Evolutionary conservation across 306 rosid species (phyloP).

Genomic region (Cicer yamashitae): DNA sequence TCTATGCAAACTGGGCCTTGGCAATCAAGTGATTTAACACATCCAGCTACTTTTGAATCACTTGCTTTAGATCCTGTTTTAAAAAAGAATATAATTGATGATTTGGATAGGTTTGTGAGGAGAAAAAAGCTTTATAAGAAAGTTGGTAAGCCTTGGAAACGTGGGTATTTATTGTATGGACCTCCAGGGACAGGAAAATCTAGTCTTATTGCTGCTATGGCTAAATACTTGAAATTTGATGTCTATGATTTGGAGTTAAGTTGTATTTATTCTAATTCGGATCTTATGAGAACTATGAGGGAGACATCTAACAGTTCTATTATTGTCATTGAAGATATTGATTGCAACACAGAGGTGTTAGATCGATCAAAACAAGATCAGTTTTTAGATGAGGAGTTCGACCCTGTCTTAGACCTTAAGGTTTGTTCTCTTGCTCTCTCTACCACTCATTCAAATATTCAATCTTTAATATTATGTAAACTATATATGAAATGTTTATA

Average conservation of each 20-base stretch:
- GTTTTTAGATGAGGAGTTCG: background rate
- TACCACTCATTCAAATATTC: too few relatives aligned
- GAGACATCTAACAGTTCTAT: slow-evolving; percentile 48
- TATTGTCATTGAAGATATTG: slow-evolving; percentile 57
- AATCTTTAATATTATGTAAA: too few relatives aligned
- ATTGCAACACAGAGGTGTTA: slow-evolving; percentile 47
- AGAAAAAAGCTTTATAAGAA: slow-evolving; percentile 51
- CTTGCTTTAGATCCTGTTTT: slow-evolving; percentile 49
- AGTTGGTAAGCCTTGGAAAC: slow-evolving; percentile 60
- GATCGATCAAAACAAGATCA: slow-evolving; percentile 17
- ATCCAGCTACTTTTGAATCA: slow-evolving; percentile 50
- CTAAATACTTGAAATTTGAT: slow-evolving; percentile 51
- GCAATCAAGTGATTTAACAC: slow-evolving; percentile 36
- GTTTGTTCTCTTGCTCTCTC: slow-evolving; percentile 14
- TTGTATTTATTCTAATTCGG: slow-evolving; percentile 36
- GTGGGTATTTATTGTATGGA: slow-evolving; percentile 52
- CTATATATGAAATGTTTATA: too few relatives aligned
- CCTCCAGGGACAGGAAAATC: slow-evolving; percentile 62
- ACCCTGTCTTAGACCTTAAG: background rate
- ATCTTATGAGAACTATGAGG: slow-evolving; percentile 40
- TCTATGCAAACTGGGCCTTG: background rate
- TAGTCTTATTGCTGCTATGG: slow-evolving; percentile 53
- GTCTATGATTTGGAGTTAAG: slow-evolving; percentile 54
- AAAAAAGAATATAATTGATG: slow-evolving; percentile 40
- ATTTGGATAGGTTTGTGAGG: slow-evolving; percentile 49